These are phyloP conservation scores for Coniochaeta sp. DNA, from an alignment of 2,329 filamentous ascomycete genomes.

Conservation along the genomic window DNA sequence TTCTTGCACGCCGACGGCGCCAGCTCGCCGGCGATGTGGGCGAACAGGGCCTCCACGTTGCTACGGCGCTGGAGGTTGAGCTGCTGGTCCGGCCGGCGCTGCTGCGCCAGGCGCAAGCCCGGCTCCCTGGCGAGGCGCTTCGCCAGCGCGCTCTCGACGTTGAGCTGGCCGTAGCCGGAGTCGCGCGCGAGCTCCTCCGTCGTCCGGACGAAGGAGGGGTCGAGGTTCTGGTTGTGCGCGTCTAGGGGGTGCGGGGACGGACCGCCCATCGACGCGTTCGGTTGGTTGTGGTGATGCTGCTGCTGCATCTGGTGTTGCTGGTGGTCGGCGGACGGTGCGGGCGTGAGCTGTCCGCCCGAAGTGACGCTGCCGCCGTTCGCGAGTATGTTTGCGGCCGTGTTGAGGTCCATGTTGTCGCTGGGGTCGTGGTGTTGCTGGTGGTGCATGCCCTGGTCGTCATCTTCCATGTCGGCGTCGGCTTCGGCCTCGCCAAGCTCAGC, in stretches of 20 bases:
- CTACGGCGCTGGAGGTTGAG: conserved; percentile 51
- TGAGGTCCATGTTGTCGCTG: conserved; percentile 17
- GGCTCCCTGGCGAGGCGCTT: conserved; percentile 43
- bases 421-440: conserved; percentile 22
- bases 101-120: conserved; percentile 41
- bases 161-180: conserved; percentile 38
- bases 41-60: conserved; percentile 53
- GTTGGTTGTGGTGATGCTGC: conserved; percentile 5
- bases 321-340: conserved; percentile 6
- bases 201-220: conserved; percentile 22
- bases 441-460: conserved; percentile 18
- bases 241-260: conserved; percentile 2
- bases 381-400: conserved; percentile 20
- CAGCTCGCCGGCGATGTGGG: conserved; percentile 45
- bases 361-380: conserved; percentile 18
- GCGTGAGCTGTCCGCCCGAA: neutral
- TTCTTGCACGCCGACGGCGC: conserved; percentile 47
- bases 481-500: conserved; percentile 3
- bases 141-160: conserved; percentile 47
- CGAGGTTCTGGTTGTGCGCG: conserved; percentile 15
- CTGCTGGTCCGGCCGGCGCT: conserved; percentile 45
- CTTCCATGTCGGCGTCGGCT: conserved; percentile 4
- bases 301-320: conserved; percentile 23
- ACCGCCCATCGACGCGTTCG: neutral
- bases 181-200: conserved; percentile 40